Conservation (phyloP, 345 rosid species). For the Theobroma cacao region DNA sequence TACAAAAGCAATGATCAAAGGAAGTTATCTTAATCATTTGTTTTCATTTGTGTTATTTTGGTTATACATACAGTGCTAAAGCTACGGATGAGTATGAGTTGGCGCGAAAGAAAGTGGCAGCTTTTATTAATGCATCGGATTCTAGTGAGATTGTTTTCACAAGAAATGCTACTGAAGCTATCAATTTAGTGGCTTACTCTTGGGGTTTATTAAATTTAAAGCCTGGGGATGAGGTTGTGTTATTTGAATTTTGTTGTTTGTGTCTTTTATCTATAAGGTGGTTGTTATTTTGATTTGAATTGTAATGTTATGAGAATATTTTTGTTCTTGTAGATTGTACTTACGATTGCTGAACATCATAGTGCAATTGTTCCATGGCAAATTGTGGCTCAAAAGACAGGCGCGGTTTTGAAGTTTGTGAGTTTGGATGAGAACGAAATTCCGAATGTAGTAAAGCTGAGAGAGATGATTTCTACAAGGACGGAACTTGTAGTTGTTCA, state of each 20-base stretch:
- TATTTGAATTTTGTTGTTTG: not conserved
- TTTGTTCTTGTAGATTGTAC: slow-evolving; percentile 56
- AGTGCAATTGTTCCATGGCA: slow-evolving; percentile 99
- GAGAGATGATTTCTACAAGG: slow-evolving; percentile 57
- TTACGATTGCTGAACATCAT: slow-evolving; percentile 87
- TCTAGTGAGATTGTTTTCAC: slow-evolving; percentile 81
- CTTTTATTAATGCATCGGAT: slow-evolving; percentile 74
- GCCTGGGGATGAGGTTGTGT: slow-evolving; percentile 72
- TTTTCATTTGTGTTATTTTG: not conserved
- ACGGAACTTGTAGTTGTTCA: slow-evolving; percentile 82
- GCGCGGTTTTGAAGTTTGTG: slow-evolving; percentile 70
- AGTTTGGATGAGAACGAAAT: slow-evolving; percentile 59
- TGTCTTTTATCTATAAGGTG: not conserved
- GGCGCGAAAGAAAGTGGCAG: slow-evolving; percentile 87
- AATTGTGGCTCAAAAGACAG: slow-evolving; percentile 70
- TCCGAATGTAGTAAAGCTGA: slow-evolving; percentile 54
- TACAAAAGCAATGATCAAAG: no score
- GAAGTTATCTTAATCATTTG: no score
- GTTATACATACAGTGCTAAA: slow-evolving; percentile 52
- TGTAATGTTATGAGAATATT: slow-evolving; percentile 3
- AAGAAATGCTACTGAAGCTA: slow-evolving; percentile 94
- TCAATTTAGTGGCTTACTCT: slow-evolving; percentile 82
- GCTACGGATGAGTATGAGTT: slow-evolving; percentile 91
- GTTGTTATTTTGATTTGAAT: not conserved
- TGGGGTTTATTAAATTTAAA: slow-evolving; percentile 81